Evolutionary conservation across 768 basidiomycete genomes (phyloP).

Genomic region (Mycena capillaripes): DNA sequence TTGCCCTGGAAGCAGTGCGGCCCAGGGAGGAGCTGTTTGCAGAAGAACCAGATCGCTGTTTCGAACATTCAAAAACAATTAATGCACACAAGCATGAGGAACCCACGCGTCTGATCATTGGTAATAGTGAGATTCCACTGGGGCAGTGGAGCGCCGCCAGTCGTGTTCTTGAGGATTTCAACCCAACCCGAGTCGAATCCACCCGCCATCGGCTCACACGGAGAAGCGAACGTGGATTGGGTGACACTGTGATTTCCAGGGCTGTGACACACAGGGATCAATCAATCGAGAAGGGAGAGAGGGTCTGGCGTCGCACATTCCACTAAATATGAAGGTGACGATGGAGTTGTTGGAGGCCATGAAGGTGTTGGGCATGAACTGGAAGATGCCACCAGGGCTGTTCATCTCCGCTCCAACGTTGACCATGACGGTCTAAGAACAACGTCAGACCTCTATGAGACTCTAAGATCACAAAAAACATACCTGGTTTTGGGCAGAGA

Average conservation of each 20-base stretch:
- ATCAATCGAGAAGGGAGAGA: too few species aligned
- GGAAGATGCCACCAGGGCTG: slow-evolving; percentile 54
- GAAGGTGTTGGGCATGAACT: slow-evolving; percentile 60
- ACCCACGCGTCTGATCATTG: slow-evolving; percentile 60
- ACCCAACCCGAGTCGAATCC: slow-evolving; percentile 74
- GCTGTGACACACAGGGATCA: neutral
- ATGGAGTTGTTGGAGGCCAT: slow-evolving; percentile 59
- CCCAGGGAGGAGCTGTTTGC: neutral
- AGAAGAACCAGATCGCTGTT: slow-evolving; percentile 11
- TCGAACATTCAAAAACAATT: neutral
- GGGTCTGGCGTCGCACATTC: slow-evolving; percentile 49
- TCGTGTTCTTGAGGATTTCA: slow-evolving; percentile 40
- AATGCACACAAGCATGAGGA: neutral
- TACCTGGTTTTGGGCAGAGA: slow-evolving; percentile 35
- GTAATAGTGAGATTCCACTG: slow-evolving; percentile 67
- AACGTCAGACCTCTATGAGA: neutral
- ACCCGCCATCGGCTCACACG: slow-evolving; percentile 58
- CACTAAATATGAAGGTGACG: slow-evolving; percentile 65
- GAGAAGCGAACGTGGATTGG: slow-evolving; percentile 31
- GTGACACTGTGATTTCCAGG: slow-evolving; percentile 16
- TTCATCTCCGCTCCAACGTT: slow-evolving; percentile 51
- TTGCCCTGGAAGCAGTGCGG: neutral
- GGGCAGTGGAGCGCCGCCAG: slow-evolving; percentile 46
- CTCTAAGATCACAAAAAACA: neutral
- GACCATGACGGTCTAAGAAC: slow-evolving; percentile 36